These are phyloP conservation scores for Tricholoma furcatifolium DNA, from an alignment of 768 basidiomycete genomes.

Conservation along the genomic window DNA sequence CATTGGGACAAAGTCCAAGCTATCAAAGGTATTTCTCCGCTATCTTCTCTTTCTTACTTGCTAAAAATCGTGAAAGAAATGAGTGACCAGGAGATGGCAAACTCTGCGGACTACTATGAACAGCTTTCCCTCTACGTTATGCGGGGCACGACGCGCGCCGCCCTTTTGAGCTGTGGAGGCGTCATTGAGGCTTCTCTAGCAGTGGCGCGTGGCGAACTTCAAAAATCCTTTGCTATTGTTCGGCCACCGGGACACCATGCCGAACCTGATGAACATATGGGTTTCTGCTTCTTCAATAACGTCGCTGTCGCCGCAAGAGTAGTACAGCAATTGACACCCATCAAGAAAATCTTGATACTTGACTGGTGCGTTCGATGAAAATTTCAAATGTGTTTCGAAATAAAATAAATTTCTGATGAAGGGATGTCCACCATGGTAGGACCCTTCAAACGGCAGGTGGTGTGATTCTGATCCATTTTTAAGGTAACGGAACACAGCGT, in stretches of 20 bases:
- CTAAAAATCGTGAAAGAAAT: slow-evolving; percentile 49
- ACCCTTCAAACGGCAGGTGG: neutral
- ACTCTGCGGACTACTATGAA: slow-evolving; percentile 83
- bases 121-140: slow-evolving; percentile 91
- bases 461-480: slow-evolving; percentile 1
- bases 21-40: slow-evolving; percentile 65
- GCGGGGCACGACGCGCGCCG: slow-evolving; percentile 78
- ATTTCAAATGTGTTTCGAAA: neutral
- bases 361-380: slow-evolving; percentile 72
- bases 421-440: slow-evolving; percentile 86
- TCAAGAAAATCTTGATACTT: slow-evolving; percentile 85
- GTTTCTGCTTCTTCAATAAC: slow-evolving; percentile 99
- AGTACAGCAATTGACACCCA: slow-evolving; percentile 62
- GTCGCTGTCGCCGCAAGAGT: slow-evolving; percentile 90
- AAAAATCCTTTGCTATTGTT: slow-evolving; percentile 92
- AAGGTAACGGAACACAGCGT: slow-evolving; percentile 96
- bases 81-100: slow-evolving; percentile 69
- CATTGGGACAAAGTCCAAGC: slow-evolving; percentile 90
- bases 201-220: slow-evolving; percentile 75
- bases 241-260: slow-evolving; percentile 98
- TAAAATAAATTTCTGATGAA: slow-evolving; percentile 23
- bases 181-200: slow-evolving; percentile 88
- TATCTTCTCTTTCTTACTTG: neutral
- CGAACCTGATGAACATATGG: slow-evolving; percentile 98
- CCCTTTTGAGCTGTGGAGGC: slow-evolving; percentile 89